These are phyloP conservation scores for Aspergillus spinulosporus DNA, from an alignment of 2,329 filamentous ascomycete species.

Conservation along the genomic window DNA sequence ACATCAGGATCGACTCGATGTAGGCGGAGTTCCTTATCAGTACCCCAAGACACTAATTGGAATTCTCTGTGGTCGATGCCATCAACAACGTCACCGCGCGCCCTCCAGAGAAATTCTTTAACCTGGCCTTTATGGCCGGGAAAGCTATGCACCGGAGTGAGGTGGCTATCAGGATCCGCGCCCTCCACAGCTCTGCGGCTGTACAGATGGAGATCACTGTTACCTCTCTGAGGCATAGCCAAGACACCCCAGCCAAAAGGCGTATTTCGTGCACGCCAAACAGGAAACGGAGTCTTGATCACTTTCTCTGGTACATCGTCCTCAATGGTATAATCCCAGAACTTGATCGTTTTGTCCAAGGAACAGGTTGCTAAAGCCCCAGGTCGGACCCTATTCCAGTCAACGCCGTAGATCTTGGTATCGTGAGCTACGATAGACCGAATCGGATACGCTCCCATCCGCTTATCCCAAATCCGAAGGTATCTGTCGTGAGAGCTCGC, in stretches of 20 bases:
- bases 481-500: constrained; percentile 88
- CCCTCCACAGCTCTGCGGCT: constrained; percentile 58
- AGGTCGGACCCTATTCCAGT: constrained; percentile 80
- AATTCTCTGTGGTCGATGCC: constrained; percentile 83
- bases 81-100: constrained; percentile 67
- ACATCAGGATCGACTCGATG: constrained; percentile 69
- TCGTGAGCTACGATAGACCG: constrained; percentile 83
- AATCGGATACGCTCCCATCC: constrained; percentile 74
- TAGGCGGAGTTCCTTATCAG: constrained; percentile 77
- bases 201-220: constrained; percentile 81
- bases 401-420: constrained; percentile 92
- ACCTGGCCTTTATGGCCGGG: constrained; percentile 63
- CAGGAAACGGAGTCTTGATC: constrained; percentile 79
- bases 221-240: constrained; percentile 88
- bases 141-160: constrained; percentile 53
- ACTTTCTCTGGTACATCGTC: constrained; percentile 69
- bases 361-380: constrained; percentile 82
- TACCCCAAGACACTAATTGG: constrained; percentile 89
- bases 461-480: constrained; percentile 86
- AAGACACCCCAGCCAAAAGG: constrained; percentile 84
- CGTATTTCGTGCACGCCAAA: constrained; percentile 88
- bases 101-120: constrained; percentile 90
- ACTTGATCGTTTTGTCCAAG: constrained; percentile 86
- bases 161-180: constrained; percentile 35
- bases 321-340: constrained; percentile 76